Evolutionary conservation across 2,329 filamentous ascomycete genomes (phyloP).

Genomic region (Pseudophaeomoniella oleicola): DNA sequence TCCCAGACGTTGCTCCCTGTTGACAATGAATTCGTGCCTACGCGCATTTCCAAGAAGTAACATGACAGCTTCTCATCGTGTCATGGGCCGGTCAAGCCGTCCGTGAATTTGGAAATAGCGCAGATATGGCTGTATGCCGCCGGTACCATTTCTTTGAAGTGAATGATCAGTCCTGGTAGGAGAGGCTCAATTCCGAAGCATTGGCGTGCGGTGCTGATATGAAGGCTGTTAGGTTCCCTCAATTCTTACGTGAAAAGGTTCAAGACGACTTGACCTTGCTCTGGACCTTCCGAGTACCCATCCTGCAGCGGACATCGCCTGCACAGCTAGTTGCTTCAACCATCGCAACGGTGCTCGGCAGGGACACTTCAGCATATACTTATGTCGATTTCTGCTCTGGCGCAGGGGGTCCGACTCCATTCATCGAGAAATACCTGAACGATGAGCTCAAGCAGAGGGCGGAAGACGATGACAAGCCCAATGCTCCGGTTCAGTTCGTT

Average conservation of each 20-base stretch:
- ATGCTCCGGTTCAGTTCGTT: slow-evolving; percentile 38
- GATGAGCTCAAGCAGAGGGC: slow-evolving; percentile 12
- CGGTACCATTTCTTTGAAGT: slow-evolving; percentile 48
- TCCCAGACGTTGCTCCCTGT: too few species aligned
- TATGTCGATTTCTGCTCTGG: slow-evolving; percentile 67
- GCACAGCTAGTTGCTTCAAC: slow-evolving; percentile 45
- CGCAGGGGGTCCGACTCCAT: slow-evolving; percentile 54
- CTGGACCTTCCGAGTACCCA: slow-evolving; percentile 47
- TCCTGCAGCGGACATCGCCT: slow-evolving; percentile 42
- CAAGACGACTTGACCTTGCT: slow-evolving; percentile 50
- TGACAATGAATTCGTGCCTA: too few species aligned
- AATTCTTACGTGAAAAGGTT: slow-evolving; percentile 40
- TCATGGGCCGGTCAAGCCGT: too few species aligned
- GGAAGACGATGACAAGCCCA: slow-evolving; percentile 5
- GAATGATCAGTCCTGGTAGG: slow-evolving; percentile 49
- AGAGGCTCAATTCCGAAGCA: background rate
- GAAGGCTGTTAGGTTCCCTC: slow-evolving; percentile 41
- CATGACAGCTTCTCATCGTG: too few species aligned
- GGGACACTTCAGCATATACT: slow-evolving; percentile 37
- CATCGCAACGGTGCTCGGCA: slow-evolving; percentile 37
- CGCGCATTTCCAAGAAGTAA: too few species aligned
- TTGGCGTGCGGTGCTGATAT: slow-evolving; percentile 4
- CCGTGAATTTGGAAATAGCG: too few species aligned
- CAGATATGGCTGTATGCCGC: background rate
- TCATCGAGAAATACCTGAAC: slow-evolving; percentile 48